Conservation (phyloP, 352 stramenopile species). For the Lagenidium giganteum region DNA sequence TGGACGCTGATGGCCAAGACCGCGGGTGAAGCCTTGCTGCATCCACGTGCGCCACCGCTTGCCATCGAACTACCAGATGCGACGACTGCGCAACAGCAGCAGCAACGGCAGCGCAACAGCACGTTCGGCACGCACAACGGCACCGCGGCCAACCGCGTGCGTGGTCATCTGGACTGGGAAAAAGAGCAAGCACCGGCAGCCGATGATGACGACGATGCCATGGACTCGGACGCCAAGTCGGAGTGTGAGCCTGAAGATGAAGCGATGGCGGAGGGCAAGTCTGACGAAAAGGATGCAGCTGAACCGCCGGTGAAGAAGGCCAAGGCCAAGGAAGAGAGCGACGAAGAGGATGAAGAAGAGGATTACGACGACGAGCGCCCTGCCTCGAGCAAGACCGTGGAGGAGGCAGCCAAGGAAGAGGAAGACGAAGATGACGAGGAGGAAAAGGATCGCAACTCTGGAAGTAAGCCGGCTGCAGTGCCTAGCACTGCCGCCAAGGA, state of each 20-base stretch:
- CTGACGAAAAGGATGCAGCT: slow-evolving; percentile 12
- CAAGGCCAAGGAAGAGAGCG: slow-evolving; percentile 1
- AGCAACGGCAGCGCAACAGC: slow-evolving; percentile 5
- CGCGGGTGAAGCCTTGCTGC: slow-evolving; percentile 59
- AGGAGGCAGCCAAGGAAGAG: slow-evolving; percentile 17
- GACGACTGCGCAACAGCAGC: slow-evolving; percentile 19
- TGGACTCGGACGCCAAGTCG: slow-evolving; percentile 1
- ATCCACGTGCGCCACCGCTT: slow-evolving; percentile 68
- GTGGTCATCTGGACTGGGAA: slow-evolving; percentile 36
- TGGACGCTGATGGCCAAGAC: slow-evolving; percentile 56
- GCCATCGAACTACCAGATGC: slow-evolving; percentile 41
- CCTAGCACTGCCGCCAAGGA: slow-evolving; percentile 1
- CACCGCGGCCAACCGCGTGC: slow-evolving; percentile 14
- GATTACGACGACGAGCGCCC: slow-evolving; percentile 37
- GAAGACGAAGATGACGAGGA: slow-evolving; percentile 16
- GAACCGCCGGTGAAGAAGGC: too few relatives aligned
- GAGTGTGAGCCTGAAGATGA: slow-evolving; percentile 10
- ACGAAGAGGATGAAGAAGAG: slow-evolving; percentile 24
- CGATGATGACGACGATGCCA: background rate
- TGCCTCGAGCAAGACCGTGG: slow-evolving; percentile 14
- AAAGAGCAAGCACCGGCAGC: background rate
- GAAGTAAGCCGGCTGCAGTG: background rate
- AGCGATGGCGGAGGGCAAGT: slow-evolving; percentile 6
- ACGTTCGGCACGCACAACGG: background rate
- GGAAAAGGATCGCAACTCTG: slow-evolving; percentile 3